A percentile compares a stretch with the other conserved stretches of the same genome.
Conservation (phyloP, 352 stramenopile genomes). For the Saprolegnia diclina region DNA sequence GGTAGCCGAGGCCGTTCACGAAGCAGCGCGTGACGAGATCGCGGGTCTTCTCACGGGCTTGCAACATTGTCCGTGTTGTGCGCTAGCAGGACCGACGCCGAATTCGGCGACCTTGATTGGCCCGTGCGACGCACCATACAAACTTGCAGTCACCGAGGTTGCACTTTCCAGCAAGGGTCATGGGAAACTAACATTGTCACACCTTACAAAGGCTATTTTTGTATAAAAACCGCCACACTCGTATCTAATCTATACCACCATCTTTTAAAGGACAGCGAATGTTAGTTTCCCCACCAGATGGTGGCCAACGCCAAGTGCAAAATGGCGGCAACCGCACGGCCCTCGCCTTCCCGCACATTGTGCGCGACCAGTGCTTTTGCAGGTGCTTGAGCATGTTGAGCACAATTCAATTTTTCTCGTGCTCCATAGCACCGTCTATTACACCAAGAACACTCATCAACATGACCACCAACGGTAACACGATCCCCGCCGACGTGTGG, state of each 20-base stretch:
- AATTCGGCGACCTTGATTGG: background rate
- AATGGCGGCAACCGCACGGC: background rate
- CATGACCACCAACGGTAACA: background rate
- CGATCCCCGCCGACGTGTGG: conserved; percentile 3
- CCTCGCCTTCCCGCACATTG: background rate
- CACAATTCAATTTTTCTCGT: background rate
- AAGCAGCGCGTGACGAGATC: conserved; percentile 68
- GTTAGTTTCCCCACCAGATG: background rate
- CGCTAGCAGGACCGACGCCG: background rate
- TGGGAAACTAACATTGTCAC: no score
- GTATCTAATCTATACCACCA: background rate
- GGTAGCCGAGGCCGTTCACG: conserved; percentile 60
- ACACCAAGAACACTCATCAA: background rate
- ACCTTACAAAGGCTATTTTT: no score
- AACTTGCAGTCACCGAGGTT: no score
- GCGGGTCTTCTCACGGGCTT: conserved; percentile 31
- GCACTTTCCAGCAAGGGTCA: no score
- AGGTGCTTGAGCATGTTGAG: background rate
- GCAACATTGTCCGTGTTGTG: conserved; percentile 1
- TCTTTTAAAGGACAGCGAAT: background rate
- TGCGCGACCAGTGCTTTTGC: background rate
- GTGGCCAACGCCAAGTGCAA: background rate
- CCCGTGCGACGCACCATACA: no score
- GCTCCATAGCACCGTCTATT: background rate
- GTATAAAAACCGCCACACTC: no score